phyloP scores from a whole-genome alignment of 306 rosid species.

The Cucurbita maxima region DNA sequence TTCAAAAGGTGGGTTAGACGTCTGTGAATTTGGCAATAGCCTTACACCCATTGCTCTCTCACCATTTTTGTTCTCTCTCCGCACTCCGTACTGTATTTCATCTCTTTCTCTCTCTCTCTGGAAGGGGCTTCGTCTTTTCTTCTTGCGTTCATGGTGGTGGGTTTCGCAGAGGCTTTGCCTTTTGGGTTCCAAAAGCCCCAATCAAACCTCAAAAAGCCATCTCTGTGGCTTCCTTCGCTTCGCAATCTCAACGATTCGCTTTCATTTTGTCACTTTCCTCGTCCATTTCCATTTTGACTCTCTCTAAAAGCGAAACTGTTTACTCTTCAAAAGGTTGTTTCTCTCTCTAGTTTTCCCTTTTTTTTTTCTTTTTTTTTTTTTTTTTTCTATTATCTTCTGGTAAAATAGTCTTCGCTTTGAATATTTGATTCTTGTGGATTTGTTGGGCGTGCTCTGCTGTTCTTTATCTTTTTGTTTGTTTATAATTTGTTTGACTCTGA shows the following conservation, averaged over 20 bases:
- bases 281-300: slow-evolving; percentile 22
- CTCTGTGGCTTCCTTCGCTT: slow-evolving; percentile 12
- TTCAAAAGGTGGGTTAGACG: background rate
- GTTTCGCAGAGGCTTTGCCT: slow-evolving; percentile 27
- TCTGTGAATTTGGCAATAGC: background rate
- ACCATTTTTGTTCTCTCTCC: background rate
- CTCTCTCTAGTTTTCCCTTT: background rate
- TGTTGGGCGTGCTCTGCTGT: background rate
- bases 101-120: background rate
- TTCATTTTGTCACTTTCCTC: slow-evolving; percentile 34
- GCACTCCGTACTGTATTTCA: background rate
- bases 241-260: slow-evolving; percentile 39
- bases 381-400: background rate
- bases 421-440: slow-evolving; percentile 19
- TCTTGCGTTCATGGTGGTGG: slow-evolving; percentile 16
- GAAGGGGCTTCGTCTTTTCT: background rate
- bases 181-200: slow-evolving; percentile 18
- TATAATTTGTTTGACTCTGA: slow-evolving; percentile 38
- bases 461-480: background rate
- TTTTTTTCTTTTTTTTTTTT: background rate
- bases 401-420: slow-evolving; percentile 18
- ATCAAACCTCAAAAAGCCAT: slow-evolving; percentile 24
- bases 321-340: slow-evolving; percentile 4
- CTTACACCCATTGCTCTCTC: background rate
- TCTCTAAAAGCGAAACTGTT: slow-evolving; percentile 23